Percentiles rank a stretch among this genome's conserved stretches.
phyloP scores from a whole-genome alignment of 2,329 filamentous ascomycete species.

The Ceratocystis diversiconidia region DNA sequence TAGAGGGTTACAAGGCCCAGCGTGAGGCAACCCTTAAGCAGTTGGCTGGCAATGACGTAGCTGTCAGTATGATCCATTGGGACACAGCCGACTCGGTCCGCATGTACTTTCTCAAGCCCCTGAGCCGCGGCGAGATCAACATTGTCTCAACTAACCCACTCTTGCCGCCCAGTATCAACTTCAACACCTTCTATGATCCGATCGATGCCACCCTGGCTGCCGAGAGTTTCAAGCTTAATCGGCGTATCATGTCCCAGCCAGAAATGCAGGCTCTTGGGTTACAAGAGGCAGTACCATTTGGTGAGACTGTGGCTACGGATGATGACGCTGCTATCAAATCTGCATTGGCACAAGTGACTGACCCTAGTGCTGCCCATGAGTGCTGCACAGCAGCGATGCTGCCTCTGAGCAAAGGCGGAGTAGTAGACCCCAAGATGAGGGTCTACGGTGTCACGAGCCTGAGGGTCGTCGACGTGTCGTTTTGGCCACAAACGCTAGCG shows the following conservation, averaged over 20 bases:
- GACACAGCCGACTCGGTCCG: constrained; percentile 23
- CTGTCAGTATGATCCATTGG: constrained; percentile 26
- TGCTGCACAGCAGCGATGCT: constrained; percentile 27
- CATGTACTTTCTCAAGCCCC: constrained; percentile 27
- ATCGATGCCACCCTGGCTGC: constrained; percentile 25
- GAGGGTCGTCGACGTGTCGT: constrained; percentile 28
- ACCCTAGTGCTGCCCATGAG: constrained; percentile 17
- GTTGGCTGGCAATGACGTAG: constrained; percentile 22
- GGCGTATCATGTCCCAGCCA: constrained; percentile 24
- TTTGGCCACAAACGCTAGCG: constrained; percentile 23
- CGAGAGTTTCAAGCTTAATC: constrained; percentile 26
- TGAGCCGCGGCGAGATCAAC: constrained; percentile 29
- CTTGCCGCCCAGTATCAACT: constrained; percentile 27
- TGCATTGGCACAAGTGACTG: constrained; percentile 17
- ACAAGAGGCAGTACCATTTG: constrained; percentile 23
- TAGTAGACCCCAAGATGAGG: constrained; percentile 22
- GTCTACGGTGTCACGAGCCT: constrained; percentile 22
- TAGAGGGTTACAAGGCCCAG: constrained; percentile 28
- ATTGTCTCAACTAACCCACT: constrained; percentile 27
- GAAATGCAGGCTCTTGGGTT: constrained; percentile 24
- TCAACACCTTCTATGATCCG: constrained; percentile 28
- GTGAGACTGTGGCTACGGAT: constrained; percentile 20
- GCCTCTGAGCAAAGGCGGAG: constrained; percentile 29
- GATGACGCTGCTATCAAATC: constrained; percentile 21
- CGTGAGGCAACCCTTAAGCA: constrained; percentile 25